Base-by-base conservation (phyloP, 768 basidiomycete genomes). In the Xanthoconium stramineum region DNA sequence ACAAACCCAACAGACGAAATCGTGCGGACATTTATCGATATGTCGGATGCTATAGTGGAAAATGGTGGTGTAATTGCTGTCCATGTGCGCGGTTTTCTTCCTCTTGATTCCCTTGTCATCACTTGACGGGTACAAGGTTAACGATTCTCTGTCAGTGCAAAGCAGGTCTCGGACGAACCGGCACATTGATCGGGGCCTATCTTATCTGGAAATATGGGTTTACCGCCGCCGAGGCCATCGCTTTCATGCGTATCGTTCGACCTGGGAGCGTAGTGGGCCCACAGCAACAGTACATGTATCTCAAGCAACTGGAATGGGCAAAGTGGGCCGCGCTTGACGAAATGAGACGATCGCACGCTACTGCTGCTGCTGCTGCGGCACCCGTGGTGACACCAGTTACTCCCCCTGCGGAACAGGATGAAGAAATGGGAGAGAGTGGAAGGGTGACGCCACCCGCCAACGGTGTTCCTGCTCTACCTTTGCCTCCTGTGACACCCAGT, bases 171-270 rank as follows among this genome's bases (percentile, higher is more conserved):
- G 97, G 97, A 24, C 81, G 97, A 53, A 98, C 97, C 7, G 97
- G 97, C 5, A 96, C 94, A 5, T 79, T 99, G 56, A 96, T 99
- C 58, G 97, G 97, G 36, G 97, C 96, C 10, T 98, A 98, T 78
- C 81, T 99, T 53, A 91, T 97, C 58, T 99, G 97, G 91, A 98
- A 98, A 73, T 96, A 98, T 65, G 92, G 91, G 20, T 99, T 99
- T 70, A 93, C 94, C 17, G 96, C 96, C 2, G 83, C 86, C 49
- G 93, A 98, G 74, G 97, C 89, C 6, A 98, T 98, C 54, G 97
- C 89, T 0, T 98, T 95, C 73, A 98, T 98, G 97, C 88, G 97
- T 19, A 92, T 99, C 62, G 86, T 97, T 53, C 86, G 97, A 44
- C 97, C 97, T 3, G 96, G 94, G 7, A 89, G 88, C 55, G 92